Evolutionary conservation across 1,139 yeast species (phyloP), one percentile per base, ranked within the genome.

Genomic region (Ogataea hybrid): DNA sequence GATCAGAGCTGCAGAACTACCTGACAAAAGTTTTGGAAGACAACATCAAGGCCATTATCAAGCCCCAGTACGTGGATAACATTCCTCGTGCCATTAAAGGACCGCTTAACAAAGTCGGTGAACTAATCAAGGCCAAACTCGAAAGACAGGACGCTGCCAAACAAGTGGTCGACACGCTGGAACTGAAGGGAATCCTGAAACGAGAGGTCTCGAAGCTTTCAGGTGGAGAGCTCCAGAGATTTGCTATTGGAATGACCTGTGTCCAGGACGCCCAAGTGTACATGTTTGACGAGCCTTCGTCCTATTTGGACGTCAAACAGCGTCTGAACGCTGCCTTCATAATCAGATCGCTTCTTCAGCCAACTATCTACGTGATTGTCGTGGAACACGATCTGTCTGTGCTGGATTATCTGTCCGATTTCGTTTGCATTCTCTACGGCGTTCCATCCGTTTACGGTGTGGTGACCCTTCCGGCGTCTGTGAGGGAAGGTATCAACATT

Each of bases 251-350:
- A 58, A 83, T 92, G 88, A 86, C 97, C 15, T 88, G 96, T 73
- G 90, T 90, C 36, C 97, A 92, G 69, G 74, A 73, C 28, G 97
- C 97, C 44, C 87, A 89, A 58, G 97, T 92, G 37, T 92, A 92
- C 70, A 92, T 92, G 98, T 92, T 92, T 67, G 98, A 92, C 71
- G 98, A 92, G 72, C 98, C 98, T 39, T 90, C 97, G 21, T 92
- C 98, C 11, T 92, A 92, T 69, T 73, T 92, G 67, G 98, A 92
- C 77, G 97, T 92, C 53, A 92, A 92, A 70, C 98, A 92, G 71
- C 92, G 98, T 80, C 79, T 92, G 66, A 86, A 94, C 62, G 98
- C 98, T 43, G 98, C 98, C 46, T 83, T 81, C 67, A 81, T 88
- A 61, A 92, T 92, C 59, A 83, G 98, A 70, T 81, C 94, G 21